Conservation (phyloP, 495 filamentous ascomycete species). For the Aspergillus egyptiacus region DNA sequence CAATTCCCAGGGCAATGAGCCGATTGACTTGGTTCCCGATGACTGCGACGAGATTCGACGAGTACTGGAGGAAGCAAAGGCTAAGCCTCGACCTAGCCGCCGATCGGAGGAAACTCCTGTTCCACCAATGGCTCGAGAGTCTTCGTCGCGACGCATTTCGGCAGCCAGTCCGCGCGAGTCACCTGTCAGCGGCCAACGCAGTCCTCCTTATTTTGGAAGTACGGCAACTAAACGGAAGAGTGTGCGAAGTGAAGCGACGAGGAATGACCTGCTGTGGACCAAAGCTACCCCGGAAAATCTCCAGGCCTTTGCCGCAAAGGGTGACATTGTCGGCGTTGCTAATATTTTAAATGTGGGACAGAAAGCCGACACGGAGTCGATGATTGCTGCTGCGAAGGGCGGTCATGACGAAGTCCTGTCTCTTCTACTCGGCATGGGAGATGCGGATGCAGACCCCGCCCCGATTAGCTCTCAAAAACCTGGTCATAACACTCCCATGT, state of each 20-base stretch:
- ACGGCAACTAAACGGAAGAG: slow-evolving; percentile 45
- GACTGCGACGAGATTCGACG: slow-evolving; percentile 52
- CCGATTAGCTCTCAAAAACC: slow-evolving; percentile 47
- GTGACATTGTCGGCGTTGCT: slow-evolving; percentile 72
- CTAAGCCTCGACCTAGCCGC: slow-evolving; percentile 43
- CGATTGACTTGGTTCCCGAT: slow-evolving; percentile 77
- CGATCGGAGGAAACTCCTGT: slow-evolving; percentile 57
- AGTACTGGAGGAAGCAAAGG: slow-evolving; percentile 42
- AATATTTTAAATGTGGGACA: slow-evolving; percentile 71
- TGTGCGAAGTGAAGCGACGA: slow-evolving; percentile 53
- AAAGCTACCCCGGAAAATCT: slow-evolving; percentile 64
- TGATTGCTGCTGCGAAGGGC: slow-evolving; percentile 86
- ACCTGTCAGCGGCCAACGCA: slow-evolving; percentile 40
- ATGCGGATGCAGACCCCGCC: slow-evolving; percentile 71
- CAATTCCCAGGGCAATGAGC: slow-evolving; percentile 81
- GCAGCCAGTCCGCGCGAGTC: slow-evolving; percentile 64
- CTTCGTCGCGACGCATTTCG: slow-evolving; percentile 59
- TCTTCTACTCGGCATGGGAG: slow-evolving; percentile 74
- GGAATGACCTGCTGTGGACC: slow-evolving; percentile 58
- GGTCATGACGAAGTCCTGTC: slow-evolving; percentile 84
- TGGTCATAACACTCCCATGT: slow-evolving; percentile 77
- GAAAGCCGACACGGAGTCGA: slow-evolving; percentile 74
- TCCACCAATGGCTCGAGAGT: slow-evolving; percentile 47
- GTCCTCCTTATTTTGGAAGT: slow-evolving; percentile 39
- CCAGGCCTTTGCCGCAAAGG: slow-evolving; percentile 71